Evolutionary conservation across 305 asterid genomes (phyloP).

Genomic region (Coffea humblotiana): DNA sequence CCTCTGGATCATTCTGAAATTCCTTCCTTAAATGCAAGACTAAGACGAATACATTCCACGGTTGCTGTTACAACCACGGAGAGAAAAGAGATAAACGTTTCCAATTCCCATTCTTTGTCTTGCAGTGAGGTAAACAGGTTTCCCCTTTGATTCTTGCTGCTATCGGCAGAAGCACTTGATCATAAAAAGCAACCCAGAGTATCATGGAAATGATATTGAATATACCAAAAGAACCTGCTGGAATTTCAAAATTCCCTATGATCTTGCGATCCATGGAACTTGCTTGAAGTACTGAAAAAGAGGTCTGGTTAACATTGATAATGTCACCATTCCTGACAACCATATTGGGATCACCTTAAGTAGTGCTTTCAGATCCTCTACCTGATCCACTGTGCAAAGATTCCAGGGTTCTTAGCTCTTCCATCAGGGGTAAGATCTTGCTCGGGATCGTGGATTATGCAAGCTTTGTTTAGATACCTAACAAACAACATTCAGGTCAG

Average conservation of each 20-base stretch:
- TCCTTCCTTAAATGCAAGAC: constrained; percentile 31
- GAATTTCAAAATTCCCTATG: constrained; percentile 44
- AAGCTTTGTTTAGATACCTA: constrained; percentile 35
- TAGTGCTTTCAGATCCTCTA: constrained; percentile 69
- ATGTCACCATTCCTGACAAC: constrained; percentile 65
- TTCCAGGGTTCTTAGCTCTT: constrained; percentile 53
- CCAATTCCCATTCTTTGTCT: constrained; percentile 70
- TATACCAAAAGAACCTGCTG: constrained; percentile 65
- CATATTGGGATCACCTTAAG: constrained; percentile 65
- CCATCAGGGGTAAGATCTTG: constrained; percentile 46
- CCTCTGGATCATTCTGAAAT: constrained; percentile 24
- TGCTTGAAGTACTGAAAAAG: constrained; percentile 71
- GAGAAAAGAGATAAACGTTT: constrained; percentile 51
- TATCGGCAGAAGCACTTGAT: constrained; percentile 54
- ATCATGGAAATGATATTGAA: constrained; percentile 42
- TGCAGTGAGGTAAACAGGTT: constrained; percentile 36
- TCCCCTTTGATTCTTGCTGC: constrained; percentile 49
- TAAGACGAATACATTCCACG: constrained; percentile 50
- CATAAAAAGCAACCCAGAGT: constrained; percentile 63
- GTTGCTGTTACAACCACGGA: constrained; percentile 46
- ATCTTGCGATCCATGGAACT: constrained; percentile 59
- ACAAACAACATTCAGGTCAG: neutral
- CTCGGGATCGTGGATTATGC: constrained; percentile 44
- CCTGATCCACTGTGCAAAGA: constrained; percentile 70
- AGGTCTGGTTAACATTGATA: constrained; percentile 52